Evolutionary conservation across 305 asterid species (phyloP).

Genomic region (Solanum chacoense): DNA sequence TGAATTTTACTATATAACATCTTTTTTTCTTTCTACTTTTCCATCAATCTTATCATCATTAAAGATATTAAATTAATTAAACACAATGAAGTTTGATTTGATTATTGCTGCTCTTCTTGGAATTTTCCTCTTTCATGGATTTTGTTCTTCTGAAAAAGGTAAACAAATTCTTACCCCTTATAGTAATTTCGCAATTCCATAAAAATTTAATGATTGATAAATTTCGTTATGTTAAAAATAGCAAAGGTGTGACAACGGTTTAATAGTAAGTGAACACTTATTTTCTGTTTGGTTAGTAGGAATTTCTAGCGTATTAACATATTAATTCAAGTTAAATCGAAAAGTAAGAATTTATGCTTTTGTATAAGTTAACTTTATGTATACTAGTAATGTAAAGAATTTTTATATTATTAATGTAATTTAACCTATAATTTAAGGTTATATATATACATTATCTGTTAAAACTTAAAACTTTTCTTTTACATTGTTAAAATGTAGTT

Average conservation of each 20-base stretch:
- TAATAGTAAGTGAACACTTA: background rate
- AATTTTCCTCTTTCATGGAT: slow-evolving; percentile 7
- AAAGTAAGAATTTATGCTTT: background rate
- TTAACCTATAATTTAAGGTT: background rate
- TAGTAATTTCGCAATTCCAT: background rate
- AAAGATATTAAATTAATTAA: background rate
- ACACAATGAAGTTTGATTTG: background rate
- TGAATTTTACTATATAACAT: background rate
- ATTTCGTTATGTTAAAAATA: background rate
- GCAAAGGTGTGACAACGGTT: background rate
- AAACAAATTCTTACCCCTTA: background rate
- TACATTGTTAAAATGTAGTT: background rate
- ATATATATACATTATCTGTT: background rate
- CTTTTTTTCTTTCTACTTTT: background rate
- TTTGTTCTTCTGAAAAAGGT: slow-evolving; percentile 45
- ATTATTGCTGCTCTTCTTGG: slow-evolving; percentile 3
- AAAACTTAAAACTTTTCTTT: background rate
- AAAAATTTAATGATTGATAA: background rate
- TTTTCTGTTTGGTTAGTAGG: too few relatives aligned
- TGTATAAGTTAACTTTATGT: background rate
- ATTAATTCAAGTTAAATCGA: background rate
- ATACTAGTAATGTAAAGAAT: background rate
- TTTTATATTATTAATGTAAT: background rate
- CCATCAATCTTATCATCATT: background rate
- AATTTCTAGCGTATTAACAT: accelerated